These are phyloP conservation scores for Exserohilum rostratum DNA, from an alignment of 2,329 filamentous ascomycete genomes.

Conservation along the genomic window DNA sequence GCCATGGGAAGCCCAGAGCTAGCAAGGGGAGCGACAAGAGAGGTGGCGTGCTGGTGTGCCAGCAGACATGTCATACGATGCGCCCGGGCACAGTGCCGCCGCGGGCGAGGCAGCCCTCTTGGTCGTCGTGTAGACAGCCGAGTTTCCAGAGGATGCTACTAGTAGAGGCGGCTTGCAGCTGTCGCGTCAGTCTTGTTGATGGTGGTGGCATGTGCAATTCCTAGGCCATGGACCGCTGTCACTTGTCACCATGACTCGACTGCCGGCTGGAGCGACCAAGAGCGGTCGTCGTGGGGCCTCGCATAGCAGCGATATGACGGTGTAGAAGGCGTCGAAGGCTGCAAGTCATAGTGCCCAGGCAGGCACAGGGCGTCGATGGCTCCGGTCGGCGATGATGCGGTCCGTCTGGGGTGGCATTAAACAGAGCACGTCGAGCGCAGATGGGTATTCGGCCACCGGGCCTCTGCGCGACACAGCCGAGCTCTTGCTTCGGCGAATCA, in stretches of 20 bases:
- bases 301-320: slow-evolving; percentile 5
- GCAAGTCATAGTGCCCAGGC: no score
- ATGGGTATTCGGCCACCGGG: slow-evolving; percentile 13
- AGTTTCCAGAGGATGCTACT: background rate
- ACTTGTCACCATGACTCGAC: slow-evolving; percentile 30
- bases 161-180: slow-evolving; percentile 1
- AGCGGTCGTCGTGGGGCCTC: slow-evolving; percentile 3
- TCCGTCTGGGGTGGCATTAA: slow-evolving; percentile 9
- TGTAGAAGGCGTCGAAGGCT: background rate
- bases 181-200: background rate
- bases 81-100: slow-evolving; percentile 2
- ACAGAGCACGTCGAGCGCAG: slow-evolving; percentile 8
- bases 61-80: slow-evolving; percentile 12
- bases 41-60: slow-evolving; percentile 12
- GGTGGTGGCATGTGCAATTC: slow-evolving; percentile 2
- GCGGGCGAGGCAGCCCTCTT: background rate
- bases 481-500: slow-evolving; percentile 27
- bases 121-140: background rate
- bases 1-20: slow-evolving; percentile 12
- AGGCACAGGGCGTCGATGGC: background rate
- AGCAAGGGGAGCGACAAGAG: slow-evolving; percentile 21
- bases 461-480: slow-evolving; percentile 10
- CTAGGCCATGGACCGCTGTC: slow-evolving; percentile 20
- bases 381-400: slow-evolving; percentile 12
- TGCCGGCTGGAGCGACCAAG: slow-evolving; percentile 8